Conservation (phyloP, 306 rosid genomes). For the Citrullus colocynthis region DNA sequence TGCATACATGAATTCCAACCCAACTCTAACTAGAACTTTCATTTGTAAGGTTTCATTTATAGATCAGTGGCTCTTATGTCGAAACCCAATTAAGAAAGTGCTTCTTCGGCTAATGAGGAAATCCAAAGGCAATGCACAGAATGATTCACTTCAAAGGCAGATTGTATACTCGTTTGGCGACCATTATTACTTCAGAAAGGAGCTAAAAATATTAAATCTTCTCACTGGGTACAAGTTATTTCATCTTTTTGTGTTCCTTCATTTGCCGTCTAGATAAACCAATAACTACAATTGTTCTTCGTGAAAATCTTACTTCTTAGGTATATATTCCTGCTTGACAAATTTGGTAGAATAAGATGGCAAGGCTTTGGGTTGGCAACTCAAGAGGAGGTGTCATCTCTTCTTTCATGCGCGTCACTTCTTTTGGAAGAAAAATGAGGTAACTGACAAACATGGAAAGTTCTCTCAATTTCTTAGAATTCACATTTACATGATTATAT, state of each 20-base stretch:
- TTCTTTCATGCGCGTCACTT: slow-evolving; percentile 48
- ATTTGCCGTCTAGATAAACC: background rate
- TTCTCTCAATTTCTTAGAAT: background rate
- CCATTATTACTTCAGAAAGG: slow-evolving; percentile 90
- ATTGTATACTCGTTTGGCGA: slow-evolving; percentile 73
- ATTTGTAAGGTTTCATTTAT: slow-evolving; percentile 53
- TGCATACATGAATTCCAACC: background rate
- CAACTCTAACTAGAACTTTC: background rate
- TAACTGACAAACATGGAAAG: background rate
- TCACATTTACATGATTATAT: background rate
- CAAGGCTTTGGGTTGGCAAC: slow-evolving; percentile 72
- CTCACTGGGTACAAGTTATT: slow-evolving; percentile 54
- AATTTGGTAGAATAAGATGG: slow-evolving; percentile 91
- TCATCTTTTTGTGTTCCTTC: background rate
- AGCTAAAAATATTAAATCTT: slow-evolving; percentile 58
- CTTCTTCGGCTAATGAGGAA: slow-evolving; percentile 66
- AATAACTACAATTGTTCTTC: background rate
- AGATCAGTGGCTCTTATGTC: slow-evolving; percentile 61
- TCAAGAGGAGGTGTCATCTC: slow-evolving; percentile 54
- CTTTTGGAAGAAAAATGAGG: slow-evolving; percentile 47
- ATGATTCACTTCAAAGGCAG: slow-evolving; percentile 32
- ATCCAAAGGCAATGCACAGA: slow-evolving; percentile 26
- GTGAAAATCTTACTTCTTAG: slow-evolving; percentile 22
- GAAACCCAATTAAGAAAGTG: slow-evolving; percentile 41
- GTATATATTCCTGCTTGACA: slow-evolving; percentile 67